A percentile compares a stretch with the other conserved stretches of the same genome.
Conservation (phyloP, 805 yeast genomes). For the Saccharomycopsis fermentans region DNA sequence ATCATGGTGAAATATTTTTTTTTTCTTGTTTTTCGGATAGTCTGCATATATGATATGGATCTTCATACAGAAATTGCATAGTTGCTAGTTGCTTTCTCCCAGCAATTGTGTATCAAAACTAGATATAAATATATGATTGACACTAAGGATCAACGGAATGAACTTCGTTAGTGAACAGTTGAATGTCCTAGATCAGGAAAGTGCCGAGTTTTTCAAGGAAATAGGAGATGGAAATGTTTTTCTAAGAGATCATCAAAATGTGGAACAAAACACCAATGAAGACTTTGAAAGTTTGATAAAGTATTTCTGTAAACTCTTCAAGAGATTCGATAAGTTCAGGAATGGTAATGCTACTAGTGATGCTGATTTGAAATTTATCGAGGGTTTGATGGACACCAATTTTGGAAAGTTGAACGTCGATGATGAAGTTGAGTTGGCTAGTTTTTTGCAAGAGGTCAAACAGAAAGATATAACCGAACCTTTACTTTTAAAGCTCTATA, state of each 20-base stretch:
- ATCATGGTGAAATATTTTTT: too few relatives aligned
- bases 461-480: background rate
- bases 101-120: too few relatives aligned
- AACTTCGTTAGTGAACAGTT: background rate
- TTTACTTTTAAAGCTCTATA: slow-evolving; percentile 20
- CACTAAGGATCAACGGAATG: background rate
- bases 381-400: background rate
- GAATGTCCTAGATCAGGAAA: background rate
- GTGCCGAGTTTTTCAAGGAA: background rate
- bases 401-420: background rate
- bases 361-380: background rate
- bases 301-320: slow-evolving; percentile 4
- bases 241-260: background rate
- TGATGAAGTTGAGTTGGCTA: background rate
- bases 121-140: background rate
- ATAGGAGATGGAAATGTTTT: background rate
- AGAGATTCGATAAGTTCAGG: slow-evolving; percentile 2
- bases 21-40: too few relatives aligned
- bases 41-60: too few relatives aligned
- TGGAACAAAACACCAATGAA: background rate
- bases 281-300: background rate
- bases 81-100: too few relatives aligned
- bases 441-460: background rate
- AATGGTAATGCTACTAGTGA: background rate
- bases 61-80: too few relatives aligned